Evolutionary conservation across 2,329 filamentous ascomycete species (phyloP), one percentile per base, ranked within the genome.

Genomic region (Fusarium brachygibbosum): DNA sequence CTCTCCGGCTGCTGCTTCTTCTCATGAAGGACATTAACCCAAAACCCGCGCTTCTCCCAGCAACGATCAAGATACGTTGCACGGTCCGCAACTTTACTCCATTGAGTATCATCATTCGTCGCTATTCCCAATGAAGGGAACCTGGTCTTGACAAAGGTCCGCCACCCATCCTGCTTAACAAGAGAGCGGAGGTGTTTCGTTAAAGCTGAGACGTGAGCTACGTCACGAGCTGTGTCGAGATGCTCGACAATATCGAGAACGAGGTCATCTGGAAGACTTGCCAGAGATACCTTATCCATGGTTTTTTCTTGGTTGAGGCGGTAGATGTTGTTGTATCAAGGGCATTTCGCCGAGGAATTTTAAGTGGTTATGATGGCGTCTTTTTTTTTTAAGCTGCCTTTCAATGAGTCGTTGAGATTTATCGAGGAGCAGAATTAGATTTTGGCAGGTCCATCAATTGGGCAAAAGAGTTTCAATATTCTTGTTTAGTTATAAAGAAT

Each of bases 31-130:
- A 75, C 63, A 42, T 68, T 75, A 16, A 80, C 74, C 49, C 78
- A 77, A 58, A 87, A 80, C 17, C 79, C 77, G 21, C 84, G 81
- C 52, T 79, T 81, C 49, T 87, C 85, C 86, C 86, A 88, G 69
- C 83, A 85, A 8, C 85, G 80, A 29, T 83, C 82, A 55, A 87
- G 82, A 66, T 82, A 83, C 1, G 86, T 86, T 42, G 86, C 73
- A 1, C 79, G 80, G 28, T 82, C 77, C 9, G 85, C 85, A 28
- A 84, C 74, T 14, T 75, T 68, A 13, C 69, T 65, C 78, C 84
- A 86, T 17, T 58, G 68, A 4, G 64, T 63, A n/a, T 45, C 63
- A 3, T 44, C 56, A 17, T 19, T 73, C 45, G 58, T 75, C 0
- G 81, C 78, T 2, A 83, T 67, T 2, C 68, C 62, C 8, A 84